Evolutionary conservation across 768 basidiomycete species (phyloP), one percentile per base, ranked within the genome.

Genomic region (Scleroderma citrinum): DNA sequence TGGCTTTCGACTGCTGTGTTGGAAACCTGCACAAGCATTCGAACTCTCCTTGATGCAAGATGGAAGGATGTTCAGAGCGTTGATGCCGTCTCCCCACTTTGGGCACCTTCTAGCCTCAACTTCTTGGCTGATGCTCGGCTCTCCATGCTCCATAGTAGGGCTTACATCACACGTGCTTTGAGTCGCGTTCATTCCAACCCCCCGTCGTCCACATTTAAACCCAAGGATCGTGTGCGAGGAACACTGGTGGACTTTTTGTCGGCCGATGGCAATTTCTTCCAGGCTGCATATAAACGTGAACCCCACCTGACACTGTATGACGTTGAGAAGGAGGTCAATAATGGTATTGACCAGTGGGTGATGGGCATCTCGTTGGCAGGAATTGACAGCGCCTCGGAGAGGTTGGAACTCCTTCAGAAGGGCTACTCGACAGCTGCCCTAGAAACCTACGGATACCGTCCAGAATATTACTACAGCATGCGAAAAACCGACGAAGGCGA

Each of bases 341-440:
- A 65, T 13, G 49, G 51, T 17, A 57, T 76, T 2, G 66, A 69
- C 26, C 39, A 24, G 8, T 76, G 73, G 73, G 59, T 70, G 12
- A 35, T 31, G 8, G n/a, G 1, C 43, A 63, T 59, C 31, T 39
- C 3, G 17, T 3, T 16, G 8, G 26, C 11, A 0, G 5, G 46
- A 6, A 35, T 14, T 0, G 42, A 55, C n/a, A 16, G 45, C 11
- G 60, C 58, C 3, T 65, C 63, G 2, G 41, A 1, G 23, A 44
- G 26, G 26, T 53, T 75, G 26, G 65, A 55, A 34, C 51, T 57
- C 5, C 63, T 60, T 38, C 63, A 61, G 13, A 32, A 34, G 13
- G 34, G 54, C 7, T 69, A 74, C 41, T 56, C 58, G 5, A 47
- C 52, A 2, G 47, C 56, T 1, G 66, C 74, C 1, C 26, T 39